Conservation (phyloP, 202 grass and related monocot species). For the Schoenoplectus tabernaemontani region DNA sequence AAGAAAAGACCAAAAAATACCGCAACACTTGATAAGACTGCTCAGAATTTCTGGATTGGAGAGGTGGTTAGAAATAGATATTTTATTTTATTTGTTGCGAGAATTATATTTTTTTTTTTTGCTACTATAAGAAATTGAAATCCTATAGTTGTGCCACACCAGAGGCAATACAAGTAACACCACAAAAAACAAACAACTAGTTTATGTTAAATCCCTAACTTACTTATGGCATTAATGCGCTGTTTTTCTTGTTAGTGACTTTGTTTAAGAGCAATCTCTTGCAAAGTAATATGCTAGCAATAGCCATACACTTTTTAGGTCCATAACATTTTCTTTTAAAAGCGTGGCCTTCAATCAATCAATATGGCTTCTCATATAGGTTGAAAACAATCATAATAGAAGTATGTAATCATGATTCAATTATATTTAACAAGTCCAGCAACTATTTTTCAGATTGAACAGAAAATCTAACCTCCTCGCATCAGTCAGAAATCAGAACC, state of each 20-base stretch:
- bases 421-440: background rate
- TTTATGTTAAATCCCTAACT: background rate
- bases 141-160: background rate
- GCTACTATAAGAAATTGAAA: background rate
- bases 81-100: too few species aligned
- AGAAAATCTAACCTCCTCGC: too few species aligned
- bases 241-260: conserved; percentile 2
- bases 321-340: background rate
- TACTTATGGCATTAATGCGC: background rate
- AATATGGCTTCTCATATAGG: background rate
- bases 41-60: background rate
- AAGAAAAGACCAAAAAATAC: background rate
- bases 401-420: background rate
- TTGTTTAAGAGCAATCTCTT: background rate
- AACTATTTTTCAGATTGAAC: background rate
- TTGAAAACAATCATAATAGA: background rate
- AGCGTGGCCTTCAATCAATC: background rate
- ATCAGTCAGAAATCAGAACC: too few species aligned
- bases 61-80: too few species aligned
- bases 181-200: background rate
- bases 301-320: background rate
- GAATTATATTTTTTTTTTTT: background rate
- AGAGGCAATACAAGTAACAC: background rate
- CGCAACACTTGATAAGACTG: background rate
- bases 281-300: background rate